phyloP scores from a whole-genome alignment of 805 yeast species.

The Lachancea cidri region DNA sequence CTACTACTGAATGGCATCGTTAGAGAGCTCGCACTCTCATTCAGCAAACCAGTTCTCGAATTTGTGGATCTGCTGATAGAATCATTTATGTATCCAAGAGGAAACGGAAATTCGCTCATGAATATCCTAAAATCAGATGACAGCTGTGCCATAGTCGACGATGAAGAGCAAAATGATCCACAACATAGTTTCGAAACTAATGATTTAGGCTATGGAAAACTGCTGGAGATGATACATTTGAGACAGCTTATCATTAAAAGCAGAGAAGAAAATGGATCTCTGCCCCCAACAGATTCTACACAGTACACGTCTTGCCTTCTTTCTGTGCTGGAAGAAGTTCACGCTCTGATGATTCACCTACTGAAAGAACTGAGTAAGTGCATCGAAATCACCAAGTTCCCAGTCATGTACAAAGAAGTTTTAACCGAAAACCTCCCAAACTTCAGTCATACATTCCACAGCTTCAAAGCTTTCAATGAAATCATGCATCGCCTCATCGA shows the following conservation, averaged over 20 bases:
- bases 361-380: conserved; percentile 17
- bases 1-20: conserved; percentile 8
- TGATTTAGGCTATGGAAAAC: conserved; percentile 23
- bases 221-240: conserved; percentile 20
- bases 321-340: conserved; percentile 14
- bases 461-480: conserved; percentile 16
- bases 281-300: neutral
- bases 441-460: conserved; percentile 19
- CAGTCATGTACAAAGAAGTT: conserved; percentile 15
- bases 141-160: neutral
- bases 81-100: conserved; percentile 26
- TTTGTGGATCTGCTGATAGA: conserved; percentile 25
- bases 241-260: conserved; percentile 16
- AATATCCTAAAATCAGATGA: neutral
- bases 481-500: conserved; percentile 11
- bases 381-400: conserved; percentile 15
- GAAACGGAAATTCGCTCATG: neutral
- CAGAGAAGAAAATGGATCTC: neutral
- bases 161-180: neutral
- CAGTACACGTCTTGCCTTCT: conserved; percentile 8
- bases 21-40: conserved; percentile 16
- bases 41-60: conserved; percentile 22
- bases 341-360: conserved; percentile 13
- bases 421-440: conserved; percentile 15
- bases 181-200: neutral